Evolutionary conservation across 768 basidiomycete species (phyloP), one percentile per base, ranked within the genome.

Genomic region (Hortiboletus campestris): DNA sequence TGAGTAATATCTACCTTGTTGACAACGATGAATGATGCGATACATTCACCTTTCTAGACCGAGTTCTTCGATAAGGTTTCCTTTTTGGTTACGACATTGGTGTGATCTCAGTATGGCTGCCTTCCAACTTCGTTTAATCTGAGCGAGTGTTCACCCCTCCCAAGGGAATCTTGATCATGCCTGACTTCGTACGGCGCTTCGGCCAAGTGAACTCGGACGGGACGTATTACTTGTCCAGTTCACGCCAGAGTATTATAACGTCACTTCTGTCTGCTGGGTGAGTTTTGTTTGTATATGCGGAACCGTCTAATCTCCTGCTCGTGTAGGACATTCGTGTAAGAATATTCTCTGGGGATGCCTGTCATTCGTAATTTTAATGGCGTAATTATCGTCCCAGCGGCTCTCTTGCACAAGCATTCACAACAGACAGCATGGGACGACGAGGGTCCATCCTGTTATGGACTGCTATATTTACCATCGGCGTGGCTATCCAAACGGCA

Each of bases 361-460:
- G 11, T 29, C 22, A 19, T 49, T 40, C 32, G 1, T 28, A 25
- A 9, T 35, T 57, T n/a, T 62, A 35, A 56, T 25, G 19, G 4
- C 11, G 3, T 20, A 44, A 9, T 7, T 9, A 4, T 49, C 16
- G 22, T 22, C 35, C 7, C 17, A 82, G 81, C 28, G 87, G 86
- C 35, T 84, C 88, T 11, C 71, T 89, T 22, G 83, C 69, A 0
- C 87, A 88, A 60, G 84, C 88, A 13, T 60, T 60, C 36, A 60
- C 58, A 4, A 60, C 58, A 11, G 58, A 60, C 22, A 60, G 59
- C 29, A 60, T 60, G 58, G 58, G 59, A 4, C 58, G 59, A 45
- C 47, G 59, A 1, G 59, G 44, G 4, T 60, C 59, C 14, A 60
- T 60, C 17, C 58, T 60, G 12, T 13, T 60, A 9, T 60, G 58